phyloP scores from a whole-genome alignment of 2,329 filamentous ascomycete genomes.

The Diaporthe destruens region DNA sequence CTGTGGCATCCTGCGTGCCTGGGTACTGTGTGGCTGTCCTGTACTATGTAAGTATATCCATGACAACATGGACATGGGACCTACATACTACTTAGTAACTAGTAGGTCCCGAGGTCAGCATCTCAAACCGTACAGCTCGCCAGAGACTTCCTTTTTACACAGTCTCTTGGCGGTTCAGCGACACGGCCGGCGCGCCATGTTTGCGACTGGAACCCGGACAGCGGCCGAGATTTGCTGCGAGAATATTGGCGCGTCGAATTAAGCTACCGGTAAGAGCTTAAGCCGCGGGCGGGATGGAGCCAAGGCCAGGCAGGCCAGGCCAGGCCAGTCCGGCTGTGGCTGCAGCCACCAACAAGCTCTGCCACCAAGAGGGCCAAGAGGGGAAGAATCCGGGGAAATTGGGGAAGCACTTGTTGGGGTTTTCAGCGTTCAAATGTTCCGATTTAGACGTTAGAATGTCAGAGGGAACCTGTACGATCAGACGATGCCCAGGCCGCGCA shows the following conservation, averaged over 20 bases:
- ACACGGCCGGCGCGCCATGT: not conserved
- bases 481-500: no score
- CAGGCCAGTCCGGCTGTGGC: slow-evolving; percentile 7
- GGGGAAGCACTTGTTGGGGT: not conserved
- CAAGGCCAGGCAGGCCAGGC: slow-evolving; percentile 11
- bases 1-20: not conserved
- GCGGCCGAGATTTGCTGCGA: slow-evolving; percentile 27
- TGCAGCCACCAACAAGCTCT: slow-evolving; percentile 20
- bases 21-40: not conserved
- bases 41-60: not conserved
- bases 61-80: not conserved
- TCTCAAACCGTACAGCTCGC: not conserved
- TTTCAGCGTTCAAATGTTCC: not conserved
- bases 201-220: not conserved
- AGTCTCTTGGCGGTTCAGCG: no score
- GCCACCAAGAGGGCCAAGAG: slow-evolving; percentile 17
- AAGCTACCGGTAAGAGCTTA: slow-evolving; percentile 26
- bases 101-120: not conserved
- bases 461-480: no score
- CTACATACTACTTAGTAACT: no score
- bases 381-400: slow-evolving; percentile 24
- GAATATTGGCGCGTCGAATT: slow-evolving; percentile 25
- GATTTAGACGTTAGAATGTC: no score
- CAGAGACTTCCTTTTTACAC: not conserved
- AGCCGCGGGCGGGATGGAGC: not conserved